A percentile compares a stretch with the other conserved stretches of the same genome.
phyloP scores from a whole-genome alignment of 768 basidiomycete genomes.

The Lyophyllum atratum region DNA sequence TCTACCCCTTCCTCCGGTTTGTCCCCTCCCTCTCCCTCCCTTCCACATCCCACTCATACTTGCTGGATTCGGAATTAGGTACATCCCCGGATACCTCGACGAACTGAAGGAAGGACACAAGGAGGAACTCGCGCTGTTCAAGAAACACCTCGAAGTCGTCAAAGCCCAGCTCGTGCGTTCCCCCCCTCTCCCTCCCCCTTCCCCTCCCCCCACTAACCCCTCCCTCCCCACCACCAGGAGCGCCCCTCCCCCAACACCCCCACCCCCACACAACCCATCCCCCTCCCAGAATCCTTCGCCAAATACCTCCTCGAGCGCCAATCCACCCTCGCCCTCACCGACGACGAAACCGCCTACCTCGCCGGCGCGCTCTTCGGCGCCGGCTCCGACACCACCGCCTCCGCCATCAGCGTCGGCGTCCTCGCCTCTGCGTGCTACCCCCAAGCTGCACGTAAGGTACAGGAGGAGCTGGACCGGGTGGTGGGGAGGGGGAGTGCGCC shows the following conservation, averaged over 20 bases:
- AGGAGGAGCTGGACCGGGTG: slow-evolving; percentile 55
- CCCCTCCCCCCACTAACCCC: background rate
- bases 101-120: slow-evolving; percentile 56
- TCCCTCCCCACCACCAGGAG: slow-evolving; percentile 30
- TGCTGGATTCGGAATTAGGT: slow-evolving; percentile 26
- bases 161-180: slow-evolving; percentile 42
- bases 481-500: slow-evolving; percentile 44
- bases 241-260: too few relatives aligned
- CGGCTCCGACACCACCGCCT: slow-evolving; percentile 65
- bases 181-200: background rate
- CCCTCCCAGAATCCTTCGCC: slow-evolving; percentile 50
- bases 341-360: slow-evolving; percentile 62
- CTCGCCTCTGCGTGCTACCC: slow-evolving; percentile 61
- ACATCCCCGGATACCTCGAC: slow-evolving; percentile 63
- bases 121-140: slow-evolving; percentile 59
- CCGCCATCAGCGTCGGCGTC: slow-evolving; percentile 56
- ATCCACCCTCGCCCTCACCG: slow-evolving; percentile 50
- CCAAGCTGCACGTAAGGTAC: slow-evolving; percentile 50
- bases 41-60: background rate
- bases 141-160: slow-evolving; percentile 49
- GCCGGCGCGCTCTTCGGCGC: slow-evolving; percentile 68
- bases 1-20: slow-evolving; percentile 43
- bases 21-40: background rate
- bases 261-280: background rate
- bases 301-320: slow-evolving; percentile 61